These are phyloP conservation scores for Eragrostis tef DNA, from an alignment of 202 grass and related monocot genomes.

Conservation along the genomic window DNA sequence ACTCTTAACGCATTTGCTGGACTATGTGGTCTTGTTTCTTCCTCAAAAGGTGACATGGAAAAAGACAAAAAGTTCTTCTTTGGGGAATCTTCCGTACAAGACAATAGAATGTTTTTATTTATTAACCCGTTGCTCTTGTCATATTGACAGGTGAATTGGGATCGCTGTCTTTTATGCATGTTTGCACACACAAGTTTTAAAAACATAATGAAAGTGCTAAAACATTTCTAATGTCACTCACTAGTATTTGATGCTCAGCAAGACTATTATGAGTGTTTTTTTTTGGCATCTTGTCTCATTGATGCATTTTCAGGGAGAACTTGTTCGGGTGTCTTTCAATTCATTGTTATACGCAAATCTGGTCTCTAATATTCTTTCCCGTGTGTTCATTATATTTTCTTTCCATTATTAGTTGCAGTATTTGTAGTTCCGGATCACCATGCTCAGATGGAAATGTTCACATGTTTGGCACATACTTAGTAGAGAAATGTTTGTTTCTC, in stretches of 20 bases:
- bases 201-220: not conserved
- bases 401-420: conserved; percentile 22
- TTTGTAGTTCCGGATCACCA: not conserved
- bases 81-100: conserved; percentile 43
- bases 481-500: conserved; percentile 6
- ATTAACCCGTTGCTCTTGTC: conserved; percentile 30
- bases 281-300: not conserved
- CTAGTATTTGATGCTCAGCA: conserved; percentile 18
- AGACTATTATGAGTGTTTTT: not conserved
- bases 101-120: conserved; percentile 6
- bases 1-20: not conserved
- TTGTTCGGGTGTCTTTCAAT: conserved; percentile 13
- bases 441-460: not conserved
- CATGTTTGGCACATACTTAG: not conserved
- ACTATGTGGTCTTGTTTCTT: conserved; percentile 35
- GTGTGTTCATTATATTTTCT: conserved; percentile 22
- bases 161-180: conserved; percentile 5
- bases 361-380: not conserved
- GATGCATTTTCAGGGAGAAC: conserved; percentile 39
- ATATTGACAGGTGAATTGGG: conserved; percentile 28
- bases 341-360: conserved; percentile 16
- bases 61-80: not conserved
- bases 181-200: not conserved
- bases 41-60: conserved; percentile 7
- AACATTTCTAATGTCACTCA: conserved; percentile 39